Evolutionary conservation across 257 asterid genomes (phyloP).

Genomic region (Solanum medicagineum): DNA sequence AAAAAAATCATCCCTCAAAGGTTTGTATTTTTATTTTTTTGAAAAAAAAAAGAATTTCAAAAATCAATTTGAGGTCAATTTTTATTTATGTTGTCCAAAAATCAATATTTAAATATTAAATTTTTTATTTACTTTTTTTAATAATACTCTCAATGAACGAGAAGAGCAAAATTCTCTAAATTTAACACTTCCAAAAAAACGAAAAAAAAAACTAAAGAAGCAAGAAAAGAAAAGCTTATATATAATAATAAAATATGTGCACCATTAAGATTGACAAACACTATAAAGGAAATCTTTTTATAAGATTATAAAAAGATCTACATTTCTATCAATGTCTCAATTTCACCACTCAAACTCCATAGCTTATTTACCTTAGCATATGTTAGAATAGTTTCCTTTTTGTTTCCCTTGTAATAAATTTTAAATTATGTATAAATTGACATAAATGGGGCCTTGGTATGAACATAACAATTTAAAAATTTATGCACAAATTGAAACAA

Average conservation of each 20-base stretch:
- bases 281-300: background rate
- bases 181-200: background rate
- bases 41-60: too few species aligned
- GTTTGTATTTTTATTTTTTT: too few species aligned
- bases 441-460: background rate
- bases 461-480: too few species aligned
- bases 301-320: background rate
- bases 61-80: too few species aligned
- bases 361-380: background rate
- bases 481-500: background rate
- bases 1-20: too few species aligned
- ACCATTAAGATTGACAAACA: background rate
- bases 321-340: background rate
- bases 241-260: background rate
- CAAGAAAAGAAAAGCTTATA: background rate
- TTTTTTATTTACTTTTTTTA: too few species aligned
- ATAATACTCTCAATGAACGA: background rate
- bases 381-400: background rate
- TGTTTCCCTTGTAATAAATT: background rate
- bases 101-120: too few species aligned
- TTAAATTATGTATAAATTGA: background rate
- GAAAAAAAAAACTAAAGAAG: background rate
- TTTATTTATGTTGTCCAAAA: too few species aligned
- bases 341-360: constrained; percentile 5
- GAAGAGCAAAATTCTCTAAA: background rate